These are phyloP conservation scores for Allodekkera sacchari DNA, from an alignment of 805 yeast genomes.

Conservation along the genomic window DNA sequence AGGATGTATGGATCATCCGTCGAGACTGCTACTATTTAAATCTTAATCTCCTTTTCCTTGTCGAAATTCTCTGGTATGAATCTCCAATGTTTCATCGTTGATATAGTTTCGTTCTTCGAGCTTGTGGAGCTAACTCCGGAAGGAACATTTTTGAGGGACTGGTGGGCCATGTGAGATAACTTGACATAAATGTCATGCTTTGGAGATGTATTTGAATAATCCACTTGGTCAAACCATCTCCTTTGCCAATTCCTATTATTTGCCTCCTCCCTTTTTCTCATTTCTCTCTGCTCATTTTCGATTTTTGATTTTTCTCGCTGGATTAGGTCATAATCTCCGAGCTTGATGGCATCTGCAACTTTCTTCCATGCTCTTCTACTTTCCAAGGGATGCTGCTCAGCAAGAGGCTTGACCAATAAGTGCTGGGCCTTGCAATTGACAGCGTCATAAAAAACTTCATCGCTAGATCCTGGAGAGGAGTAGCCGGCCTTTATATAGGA, in stretches of 20 bases:
- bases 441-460: conserved; percentile 59
- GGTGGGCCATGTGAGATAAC: conserved; percentile 39
- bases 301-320: conserved; percentile 66
- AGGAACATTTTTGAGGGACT: conserved; percentile 57
- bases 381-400: conserved; percentile 73
- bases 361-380: conserved; percentile 82
- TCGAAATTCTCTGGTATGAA: conserved; percentile 47
- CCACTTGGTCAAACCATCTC: conserved; percentile 67
- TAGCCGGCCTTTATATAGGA: conserved; percentile 57
- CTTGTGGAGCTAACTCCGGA: conserved; percentile 43
- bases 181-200: conserved; percentile 23
- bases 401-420: conserved; percentile 70
- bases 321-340: conserved; percentile 68
- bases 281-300: conserved; percentile 79
- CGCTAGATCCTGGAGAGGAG: conserved; percentile 32
- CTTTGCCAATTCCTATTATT: conserved; percentile 62
- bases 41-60: conserved; percentile 48
- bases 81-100: conserved; percentile 57
- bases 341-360: conserved; percentile 80
- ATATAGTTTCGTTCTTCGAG: conserved; percentile 44
- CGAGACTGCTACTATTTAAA: too few species aligned
- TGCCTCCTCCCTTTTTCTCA: conserved; percentile 65
- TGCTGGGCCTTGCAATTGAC: conserved; percentile 39
- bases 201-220: conserved; percentile 23
- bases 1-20: too few species aligned